Base-by-base conservation (phyloP, 805 yeast species). In the Dipodascopsis uninucleata region DNA sequence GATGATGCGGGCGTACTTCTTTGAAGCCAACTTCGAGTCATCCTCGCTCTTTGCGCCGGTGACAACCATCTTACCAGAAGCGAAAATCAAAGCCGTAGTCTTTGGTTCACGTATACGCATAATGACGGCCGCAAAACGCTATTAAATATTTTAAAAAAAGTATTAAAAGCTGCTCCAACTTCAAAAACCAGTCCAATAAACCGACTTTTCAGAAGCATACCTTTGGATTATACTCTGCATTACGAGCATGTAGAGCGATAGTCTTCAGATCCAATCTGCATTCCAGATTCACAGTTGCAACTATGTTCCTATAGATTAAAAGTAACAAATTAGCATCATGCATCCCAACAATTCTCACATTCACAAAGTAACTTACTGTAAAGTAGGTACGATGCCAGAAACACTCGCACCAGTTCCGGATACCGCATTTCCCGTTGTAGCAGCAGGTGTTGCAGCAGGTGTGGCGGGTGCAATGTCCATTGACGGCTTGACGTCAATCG, bases 101-200 rank as follows among this genome's bases (percentile, higher is more conserved):
- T 93, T 93, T 14, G 98, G 98, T 66, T 93, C 98, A 68, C 98
- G 79, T 58, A 93, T 93, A 75, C 98, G 85, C 98, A 93, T 93
- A 58, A 93, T 93, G 39, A 93, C 98, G 47, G 98, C 98, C 10
- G 98, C 98, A 72, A 93, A 93, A 72, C 98, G 95, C 65, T 53
- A 31, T 31, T 8, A n/a, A n/a, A n/a, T n/a, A n/a, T n/a, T n/a
- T n/a, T n/a, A n/a, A n/a, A n/a, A n/a, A n/a, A 1, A 36, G 21
- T 14, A 31, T n/a, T 35, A 16, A 29, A 26, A 10, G 43, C 40
- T 22, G 39, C 22, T 37, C 36, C 6, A 14, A 28, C 23, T 12
- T 5, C 23, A 10, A 16, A 17, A 28, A 12, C 7, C 31, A 12
- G 20, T 29, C 7, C 37, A 20, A 26, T 3, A 16, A 18, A 23